Percentiles rank a stretch among this genome's conserved stretches.
Evolutionary conservation across 108 stramenopile genomes (phyloP).

Genomic region (Cyclotella kingstonii): DNA sequence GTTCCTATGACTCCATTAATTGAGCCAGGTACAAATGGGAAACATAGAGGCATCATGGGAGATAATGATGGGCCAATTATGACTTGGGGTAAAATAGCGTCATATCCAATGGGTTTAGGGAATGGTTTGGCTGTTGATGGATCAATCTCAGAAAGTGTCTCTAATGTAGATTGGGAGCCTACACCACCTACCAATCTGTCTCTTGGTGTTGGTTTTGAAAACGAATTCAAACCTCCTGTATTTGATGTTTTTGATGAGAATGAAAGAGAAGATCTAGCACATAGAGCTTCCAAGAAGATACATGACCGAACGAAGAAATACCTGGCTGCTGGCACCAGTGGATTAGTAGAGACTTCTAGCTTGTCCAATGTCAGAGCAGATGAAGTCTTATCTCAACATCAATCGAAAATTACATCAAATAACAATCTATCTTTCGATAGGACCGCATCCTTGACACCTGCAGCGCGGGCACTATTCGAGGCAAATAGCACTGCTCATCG

Average conservation of each 20-base stretch:
- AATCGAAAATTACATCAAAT: not conserved
- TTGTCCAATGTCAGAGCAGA: not conserved
- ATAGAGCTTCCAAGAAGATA: constrained; percentile 26
- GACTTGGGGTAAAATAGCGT: constrained; percentile 71
- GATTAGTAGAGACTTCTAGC: not conserved
- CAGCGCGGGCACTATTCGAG: constrained; percentile 48
- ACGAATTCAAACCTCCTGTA: constrained; percentile 9
- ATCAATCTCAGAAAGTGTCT: not conserved
- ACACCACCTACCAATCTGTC: constrained; percentile 4
- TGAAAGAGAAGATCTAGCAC: constrained; percentile 30
- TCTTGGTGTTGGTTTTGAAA: not conserved
- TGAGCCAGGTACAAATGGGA: constrained; percentile 41
- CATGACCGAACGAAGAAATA: constrained; percentile 26
- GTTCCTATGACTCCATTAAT: constrained; percentile 79
- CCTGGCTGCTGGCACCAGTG: constrained; percentile 17
- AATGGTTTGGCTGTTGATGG: constrained; percentile 23
- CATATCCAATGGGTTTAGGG: constrained; percentile 59
- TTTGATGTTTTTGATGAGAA: constrained; percentile 41
- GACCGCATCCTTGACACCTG: constrained; percentile 44
- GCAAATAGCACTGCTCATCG: constrained; percentile 12
- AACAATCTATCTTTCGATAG: constrained; percentile 21
- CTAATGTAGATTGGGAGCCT: constrained; percentile 24
- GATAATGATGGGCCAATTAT: constrained; percentile 56
- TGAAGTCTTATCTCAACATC: constrained; percentile 5
- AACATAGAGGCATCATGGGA: not conserved